Percentiles rank a stretch among this genome's conserved stretches.
Evolutionary conservation across 495 filamentous ascomycete genomes (phyloP).

Genomic region (Astrothelium subdiscretum): DNA sequence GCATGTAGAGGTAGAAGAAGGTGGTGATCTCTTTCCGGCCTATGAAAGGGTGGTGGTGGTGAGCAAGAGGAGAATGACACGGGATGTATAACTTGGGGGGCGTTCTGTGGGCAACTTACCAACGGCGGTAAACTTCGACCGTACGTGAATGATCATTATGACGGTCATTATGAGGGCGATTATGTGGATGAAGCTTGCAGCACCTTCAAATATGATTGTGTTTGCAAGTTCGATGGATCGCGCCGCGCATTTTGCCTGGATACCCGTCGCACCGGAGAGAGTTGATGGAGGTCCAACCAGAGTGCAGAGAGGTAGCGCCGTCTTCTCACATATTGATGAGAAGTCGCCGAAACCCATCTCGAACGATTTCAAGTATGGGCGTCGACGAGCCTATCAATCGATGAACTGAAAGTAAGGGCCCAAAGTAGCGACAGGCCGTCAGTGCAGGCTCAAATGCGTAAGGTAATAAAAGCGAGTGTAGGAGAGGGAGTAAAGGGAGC

Average conservation of each 20-base stretch:
- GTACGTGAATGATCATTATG: conserved; percentile 92
- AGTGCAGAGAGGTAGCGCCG: conserved; percentile 75
- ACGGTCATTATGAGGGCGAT: conserved; percentile 82
- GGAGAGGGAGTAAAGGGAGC: background rate
- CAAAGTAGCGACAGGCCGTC: background rate
- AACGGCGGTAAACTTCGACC: conserved; percentile 96
- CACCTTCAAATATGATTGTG: conserved; percentile 94
- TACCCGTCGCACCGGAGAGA: conserved; percentile 59
- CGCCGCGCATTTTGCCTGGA: conserved; percentile 85
- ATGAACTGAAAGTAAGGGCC: background rate
- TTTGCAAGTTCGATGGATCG: conserved; percentile 94
- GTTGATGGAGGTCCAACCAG: conserved; percentile 58
- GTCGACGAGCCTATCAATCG: background rate
- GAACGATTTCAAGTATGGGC: conserved; percentile 11
- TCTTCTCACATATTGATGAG: conserved; percentile 70
- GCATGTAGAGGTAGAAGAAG: conserved; percentile 96
- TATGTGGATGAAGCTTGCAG: conserved; percentile 85
- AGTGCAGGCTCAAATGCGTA: background rate
- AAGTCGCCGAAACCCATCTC: conserved; percentile 88
- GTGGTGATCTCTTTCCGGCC: conserved; percentile 95
- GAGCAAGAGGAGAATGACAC: conserved; percentile 2
- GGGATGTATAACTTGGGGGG: conserved; percentile 14
- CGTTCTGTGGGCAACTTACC: conserved; percentile 46
- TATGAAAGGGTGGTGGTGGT: conserved; percentile 32
- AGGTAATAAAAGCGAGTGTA: background rate